phyloP scores from a whole-genome alignment of 2,329 filamentous ascomycete genomes.

The Pyrenophora seminiperda region DNA sequence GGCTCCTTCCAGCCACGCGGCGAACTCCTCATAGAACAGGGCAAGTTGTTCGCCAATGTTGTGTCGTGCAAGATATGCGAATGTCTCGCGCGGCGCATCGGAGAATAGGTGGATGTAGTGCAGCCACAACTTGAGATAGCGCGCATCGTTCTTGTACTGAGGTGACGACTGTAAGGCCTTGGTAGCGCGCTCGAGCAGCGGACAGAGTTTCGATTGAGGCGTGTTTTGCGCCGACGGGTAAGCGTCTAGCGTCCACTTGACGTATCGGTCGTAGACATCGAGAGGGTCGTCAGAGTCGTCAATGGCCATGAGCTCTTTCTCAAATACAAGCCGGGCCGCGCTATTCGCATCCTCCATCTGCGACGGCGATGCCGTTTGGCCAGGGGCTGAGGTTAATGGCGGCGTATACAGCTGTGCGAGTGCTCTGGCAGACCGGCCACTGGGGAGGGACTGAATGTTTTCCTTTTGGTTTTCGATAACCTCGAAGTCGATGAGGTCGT shows the following conservation, averaged over 20 bases:
- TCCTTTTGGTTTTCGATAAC: slow-evolving; percentile 97
- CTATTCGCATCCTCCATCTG: slow-evolving; percentile 80
- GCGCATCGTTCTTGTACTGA: slow-evolving; percentile 93
- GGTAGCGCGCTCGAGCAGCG: slow-evolving; percentile 88
- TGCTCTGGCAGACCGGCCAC: slow-evolving; percentile 85
- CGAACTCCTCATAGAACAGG: slow-evolving; percentile 96
- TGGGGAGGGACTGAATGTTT: slow-evolving; percentile 92
- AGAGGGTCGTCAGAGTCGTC: slow-evolving; percentile 92
- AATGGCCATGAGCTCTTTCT: slow-evolving; percentile 77
- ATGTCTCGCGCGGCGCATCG: slow-evolving; percentile 90
- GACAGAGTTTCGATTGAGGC: slow-evolving; percentile 84
- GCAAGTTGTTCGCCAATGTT: slow-evolving; percentile 84
- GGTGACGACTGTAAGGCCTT: slow-evolving; percentile 82
- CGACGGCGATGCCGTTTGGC: slow-evolving; percentile 60
- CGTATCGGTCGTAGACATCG: slow-evolving; percentile 94
- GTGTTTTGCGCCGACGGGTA: slow-evolving; percentile 95
- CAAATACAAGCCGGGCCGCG: slow-evolving; percentile 79
- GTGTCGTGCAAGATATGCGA: slow-evolving; percentile 87
- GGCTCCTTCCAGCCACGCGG: slow-evolving; percentile 84
- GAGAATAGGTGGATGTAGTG: slow-evolving; percentile 93
- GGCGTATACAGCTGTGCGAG: slow-evolving; percentile 82
- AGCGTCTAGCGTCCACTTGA: slow-evolving; percentile 93
- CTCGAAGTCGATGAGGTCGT: slow-evolving; percentile 70
- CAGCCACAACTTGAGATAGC: slow-evolving; percentile 92
- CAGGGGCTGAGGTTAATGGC: slow-evolving; percentile 54